Evolutionary conservation across 179 eudicot genomes (phyloP).

Genomic region (Patellifolia procumbens): DNA sequence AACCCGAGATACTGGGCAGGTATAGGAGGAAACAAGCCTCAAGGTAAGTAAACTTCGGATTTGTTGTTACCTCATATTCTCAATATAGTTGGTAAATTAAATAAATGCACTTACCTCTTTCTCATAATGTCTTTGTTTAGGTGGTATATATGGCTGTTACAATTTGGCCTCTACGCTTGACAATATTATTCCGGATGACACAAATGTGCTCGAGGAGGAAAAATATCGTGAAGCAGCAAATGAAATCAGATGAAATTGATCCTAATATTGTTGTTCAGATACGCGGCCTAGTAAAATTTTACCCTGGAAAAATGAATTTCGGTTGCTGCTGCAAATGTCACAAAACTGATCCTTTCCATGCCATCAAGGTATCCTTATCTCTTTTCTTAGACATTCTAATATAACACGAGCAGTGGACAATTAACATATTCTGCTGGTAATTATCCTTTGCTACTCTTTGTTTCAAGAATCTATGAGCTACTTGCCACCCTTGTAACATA

Average conservation of each 20-base stretch:
- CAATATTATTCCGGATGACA: conserved; percentile 52
- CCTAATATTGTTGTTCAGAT: conserved; percentile 74
- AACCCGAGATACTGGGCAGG: conserved; percentile 81
- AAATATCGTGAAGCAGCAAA: conserved; percentile 60
- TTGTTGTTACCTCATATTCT: neutral
- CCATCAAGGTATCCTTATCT: conserved; percentile 49
- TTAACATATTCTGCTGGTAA: too few species aligned
- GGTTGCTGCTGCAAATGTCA: conserved; percentile 65
- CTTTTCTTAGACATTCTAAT: neutral
- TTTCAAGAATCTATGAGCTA: neutral
- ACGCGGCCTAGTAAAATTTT: conserved; percentile 70
- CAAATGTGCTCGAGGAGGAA: conserved; percentile 80
- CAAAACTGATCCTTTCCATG: conserved; percentile 61
- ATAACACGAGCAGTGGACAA: too few species aligned
- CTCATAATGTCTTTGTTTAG: conserved; percentile 22
- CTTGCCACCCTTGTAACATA: neutral
- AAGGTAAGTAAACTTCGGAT: conserved; percentile 41
- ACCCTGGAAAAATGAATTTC: conserved; percentile 49
- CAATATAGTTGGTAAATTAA: neutral
- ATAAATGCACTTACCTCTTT: neutral
- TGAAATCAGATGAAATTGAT: conserved; percentile 45
- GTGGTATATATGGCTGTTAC: conserved; percentile 54
- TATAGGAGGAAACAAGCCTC: conserved; percentile 54
- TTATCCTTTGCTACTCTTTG: neutral
- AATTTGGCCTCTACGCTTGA: conserved; percentile 46